Evolutionary conservation across 1,284 basidiomycete genomes (phyloP).

Genomic region (Cryptococcus floricola): DNA sequence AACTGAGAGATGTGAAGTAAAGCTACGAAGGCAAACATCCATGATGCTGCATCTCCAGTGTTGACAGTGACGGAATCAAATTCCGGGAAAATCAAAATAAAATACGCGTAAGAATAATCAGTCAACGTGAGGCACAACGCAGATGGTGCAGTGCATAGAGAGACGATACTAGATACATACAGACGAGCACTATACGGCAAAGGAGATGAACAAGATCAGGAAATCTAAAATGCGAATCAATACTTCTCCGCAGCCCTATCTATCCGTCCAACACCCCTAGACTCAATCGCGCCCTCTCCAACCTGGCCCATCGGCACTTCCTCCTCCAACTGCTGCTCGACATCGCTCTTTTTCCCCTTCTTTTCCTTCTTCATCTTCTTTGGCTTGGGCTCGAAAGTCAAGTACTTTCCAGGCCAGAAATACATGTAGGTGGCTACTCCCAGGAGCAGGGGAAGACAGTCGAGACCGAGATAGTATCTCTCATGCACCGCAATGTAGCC

Average conservation of each 20-base stretch:
- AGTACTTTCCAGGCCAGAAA: constrained; percentile 42
- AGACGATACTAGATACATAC: too few species aligned
- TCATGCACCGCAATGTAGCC: constrained; percentile 62
- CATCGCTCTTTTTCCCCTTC: not conserved
- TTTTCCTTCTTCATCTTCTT: not conserved
- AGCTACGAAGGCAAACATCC: not conserved
- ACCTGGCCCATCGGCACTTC: too few species aligned
- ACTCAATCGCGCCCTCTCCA: too few species aligned
- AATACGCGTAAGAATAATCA: not conserved
- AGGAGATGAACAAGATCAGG: too few species aligned
- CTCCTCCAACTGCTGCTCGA: too few species aligned
- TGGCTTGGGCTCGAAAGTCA: constrained; percentile 11
- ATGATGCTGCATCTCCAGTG: not conserved
- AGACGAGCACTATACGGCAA: too few species aligned
- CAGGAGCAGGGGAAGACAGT: constrained; percentile 58
- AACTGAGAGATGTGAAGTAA: not conserved
- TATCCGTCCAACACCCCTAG: too few species aligned
- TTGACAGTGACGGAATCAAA: not conserved
- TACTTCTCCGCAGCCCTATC: too few species aligned
- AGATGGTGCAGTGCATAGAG: too few species aligned
- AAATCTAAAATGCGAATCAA: too few species aligned
- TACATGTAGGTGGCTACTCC: constrained; percentile 53
- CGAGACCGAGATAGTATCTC: constrained; percentile 62
- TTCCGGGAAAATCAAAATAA: not conserved
- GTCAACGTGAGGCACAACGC: too few species aligned